Conservation (phyloP, 352 stramenopile species). For the Phytophthora meadii region DNA sequence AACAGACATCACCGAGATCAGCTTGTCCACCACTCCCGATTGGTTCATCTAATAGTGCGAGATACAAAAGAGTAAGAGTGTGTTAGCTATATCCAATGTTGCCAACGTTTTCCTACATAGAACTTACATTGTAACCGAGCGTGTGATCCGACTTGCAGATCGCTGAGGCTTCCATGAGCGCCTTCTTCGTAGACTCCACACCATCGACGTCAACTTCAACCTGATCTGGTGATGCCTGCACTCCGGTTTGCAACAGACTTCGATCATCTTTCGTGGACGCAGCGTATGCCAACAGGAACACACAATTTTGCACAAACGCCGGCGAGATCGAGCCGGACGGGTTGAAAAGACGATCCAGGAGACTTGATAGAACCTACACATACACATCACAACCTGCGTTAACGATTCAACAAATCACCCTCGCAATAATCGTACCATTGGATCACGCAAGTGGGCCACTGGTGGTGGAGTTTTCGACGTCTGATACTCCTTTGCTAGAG, state of each 20-base stretch:
- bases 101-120: background rate
- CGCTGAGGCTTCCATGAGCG: slow-evolving; percentile 72
- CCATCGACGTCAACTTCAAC: slow-evolving; percentile 59
- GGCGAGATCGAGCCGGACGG: slow-evolving; percentile 66
- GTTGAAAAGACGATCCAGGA: slow-evolving; percentile 87
- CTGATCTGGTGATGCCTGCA: slow-evolving; percentile 25
- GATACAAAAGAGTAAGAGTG: no score
- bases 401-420: background rate
- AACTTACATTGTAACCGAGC: slow-evolving; percentile 85
- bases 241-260: slow-evolving; percentile 66
- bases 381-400: slow-evolving; percentile 1
- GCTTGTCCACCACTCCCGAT: slow-evolving; percentile 81
- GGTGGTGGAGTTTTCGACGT: slow-evolving; percentile 54
- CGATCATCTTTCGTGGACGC: slow-evolving; percentile 80
- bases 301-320: slow-evolving; percentile 71
- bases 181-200: slow-evolving; percentile 70
- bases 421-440: slow-evolving; percentile 50
- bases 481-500: slow-evolving; percentile 76
- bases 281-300: slow-evolving; percentile 77
- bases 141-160: slow-evolving; percentile 89
- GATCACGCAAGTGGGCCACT: slow-evolving; percentile 74
- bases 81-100: no score
- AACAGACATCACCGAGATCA: slow-evolving; percentile 78
- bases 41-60: slow-evolving; percentile 76
- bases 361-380: slow-evolving; percentile 72